Base-by-base conservation (phyloP, 768 basidiomycete species). In the Tylopilus balloui region DNA sequence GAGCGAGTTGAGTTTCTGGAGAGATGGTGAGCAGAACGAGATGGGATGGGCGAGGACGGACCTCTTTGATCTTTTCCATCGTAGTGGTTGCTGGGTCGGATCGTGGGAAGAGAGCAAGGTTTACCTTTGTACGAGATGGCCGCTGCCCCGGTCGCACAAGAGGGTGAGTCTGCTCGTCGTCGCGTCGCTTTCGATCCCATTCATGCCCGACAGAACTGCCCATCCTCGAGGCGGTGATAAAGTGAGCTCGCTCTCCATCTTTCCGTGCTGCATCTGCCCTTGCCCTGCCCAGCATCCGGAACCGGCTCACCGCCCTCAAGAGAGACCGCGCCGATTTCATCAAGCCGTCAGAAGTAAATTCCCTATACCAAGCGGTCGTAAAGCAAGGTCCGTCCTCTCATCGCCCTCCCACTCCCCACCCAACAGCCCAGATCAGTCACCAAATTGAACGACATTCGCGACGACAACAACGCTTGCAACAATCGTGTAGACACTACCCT, bases 401-500 rank as follows among this genome's bases (percentile, higher is more conserved):
- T 11, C 6, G 41, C 17, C 23, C 8, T 12, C 5, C 13, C 29
- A 11, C 20, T 8, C 24, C 14, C 12, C 11, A 19, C 14, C 44
- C 10, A 25, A 56, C 35, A 11, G 38, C 28, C 49, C 52, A 32
- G 52, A 55, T 49, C 63, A 87, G 94, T 99, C 48, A 94, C 89
- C 20, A 90, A 80, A 63, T 74, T 99, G 42, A 97, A 96, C 69
- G 86, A 90, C 56, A 84, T 96, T 43, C 83, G 95, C 53, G 88
- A 87, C 62, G 86, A 86, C 56, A 78, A 86, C 56, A 78, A 74
- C 53, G 79, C 79, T 9, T 81, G 83, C 71, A 88, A 84, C 62
- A 99, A 98, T 69, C 78, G 96, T 43, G 77, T 99, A 38, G 96
- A 99, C 71, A 94, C 92, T 6, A 89, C 92, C 4, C 82, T 99